phyloP scores from a whole-genome alignment of 75 land plant genomes.

The Larix kaempferi region DNA sequence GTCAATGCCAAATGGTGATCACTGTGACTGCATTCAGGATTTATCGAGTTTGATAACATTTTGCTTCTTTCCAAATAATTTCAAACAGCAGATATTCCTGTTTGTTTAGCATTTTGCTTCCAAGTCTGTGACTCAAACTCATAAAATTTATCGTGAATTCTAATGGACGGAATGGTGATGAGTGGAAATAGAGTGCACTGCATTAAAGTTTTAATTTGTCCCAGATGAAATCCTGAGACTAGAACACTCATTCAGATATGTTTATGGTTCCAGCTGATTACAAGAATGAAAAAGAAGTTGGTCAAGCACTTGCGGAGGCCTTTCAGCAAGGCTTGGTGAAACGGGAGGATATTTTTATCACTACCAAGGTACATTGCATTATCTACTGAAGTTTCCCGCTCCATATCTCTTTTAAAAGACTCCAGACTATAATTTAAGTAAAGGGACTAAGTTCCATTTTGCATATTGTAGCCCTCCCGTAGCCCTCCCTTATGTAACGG shows the following conservation, averaged over 20 bases:
- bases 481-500: conserved; percentile 1
- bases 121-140: neutral
- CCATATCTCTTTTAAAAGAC: neutral
- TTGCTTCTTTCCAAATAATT: neutral
- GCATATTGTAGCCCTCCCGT: neutral
- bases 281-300: conserved; percentile 93
- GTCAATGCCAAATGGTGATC: neutral
- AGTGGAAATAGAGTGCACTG: neutral
- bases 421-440: conserved; percentile 1
- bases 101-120: neutral
- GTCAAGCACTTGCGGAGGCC: conserved; percentile 86
- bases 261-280: conserved; percentile 76
- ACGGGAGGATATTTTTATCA: conserved; percentile 92
- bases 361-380: conserved; percentile 61
- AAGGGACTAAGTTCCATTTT: neutral
- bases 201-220: neutral
- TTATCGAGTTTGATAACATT: neutral
- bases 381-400: conserved; percentile 3
- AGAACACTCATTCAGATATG: conserved; percentile 3
- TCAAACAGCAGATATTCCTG: neutral
- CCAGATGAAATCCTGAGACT: neutral
- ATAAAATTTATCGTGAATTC: neutral
- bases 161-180: neutral
- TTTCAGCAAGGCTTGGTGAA: conserved; percentile 77
- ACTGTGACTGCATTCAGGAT: neutral